A percentile compares a stretch with the other conserved stretches of the same genome.
These are phyloP conservation scores for Kernera saxatilis DNA, from an alignment of 345 rosid genomes.

Conservation along the genomic window DNA sequence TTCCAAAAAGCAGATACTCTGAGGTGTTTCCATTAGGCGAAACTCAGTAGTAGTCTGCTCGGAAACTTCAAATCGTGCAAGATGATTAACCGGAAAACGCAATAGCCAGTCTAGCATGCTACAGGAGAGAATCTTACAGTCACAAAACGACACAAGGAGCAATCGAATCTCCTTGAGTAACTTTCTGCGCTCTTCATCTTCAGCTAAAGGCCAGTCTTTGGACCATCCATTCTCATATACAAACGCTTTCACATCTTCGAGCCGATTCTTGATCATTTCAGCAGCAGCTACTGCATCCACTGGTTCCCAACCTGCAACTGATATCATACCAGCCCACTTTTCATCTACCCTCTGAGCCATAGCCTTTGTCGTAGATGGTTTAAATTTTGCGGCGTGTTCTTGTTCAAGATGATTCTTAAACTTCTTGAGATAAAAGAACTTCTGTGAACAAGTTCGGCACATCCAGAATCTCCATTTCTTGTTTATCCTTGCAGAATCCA, in stretches of 20 bases:
- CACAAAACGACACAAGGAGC: neutral
- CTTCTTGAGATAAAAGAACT: constrained; percentile 3
- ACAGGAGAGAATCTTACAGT: neutral
- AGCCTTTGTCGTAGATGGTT: neutral
- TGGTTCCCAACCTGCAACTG: constrained; percentile 12
- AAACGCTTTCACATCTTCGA: neutral
- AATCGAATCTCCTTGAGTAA: constrained; percentile 6
- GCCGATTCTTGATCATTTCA: constrained; percentile 14
- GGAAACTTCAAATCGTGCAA: constrained; percentile 8
- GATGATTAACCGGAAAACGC: neutral
- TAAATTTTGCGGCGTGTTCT: neutral
- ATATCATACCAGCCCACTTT: constrained; percentile 12
- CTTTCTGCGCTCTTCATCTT: constrained; percentile 1
- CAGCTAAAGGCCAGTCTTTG: constrained; percentile 21
- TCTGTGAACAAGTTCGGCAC: constrained; percentile 10
- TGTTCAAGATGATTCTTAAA: constrained; percentile 25
- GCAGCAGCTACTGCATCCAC: constrained; percentile 16
- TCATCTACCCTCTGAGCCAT: neutral
- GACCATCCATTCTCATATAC: constrained; percentile 26
- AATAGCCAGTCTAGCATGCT: constrained; percentile 18
- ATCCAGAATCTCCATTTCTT: constrained; percentile 20
- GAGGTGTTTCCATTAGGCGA: constrained; percentile 20
- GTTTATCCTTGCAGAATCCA: constrained; percentile 4
- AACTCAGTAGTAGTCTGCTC: neutral
- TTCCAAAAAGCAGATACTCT: constrained; percentile 17